phyloP scores from a whole-genome alignment of 306 rosid genomes.

The Lathyrus aphaca region DNA sequence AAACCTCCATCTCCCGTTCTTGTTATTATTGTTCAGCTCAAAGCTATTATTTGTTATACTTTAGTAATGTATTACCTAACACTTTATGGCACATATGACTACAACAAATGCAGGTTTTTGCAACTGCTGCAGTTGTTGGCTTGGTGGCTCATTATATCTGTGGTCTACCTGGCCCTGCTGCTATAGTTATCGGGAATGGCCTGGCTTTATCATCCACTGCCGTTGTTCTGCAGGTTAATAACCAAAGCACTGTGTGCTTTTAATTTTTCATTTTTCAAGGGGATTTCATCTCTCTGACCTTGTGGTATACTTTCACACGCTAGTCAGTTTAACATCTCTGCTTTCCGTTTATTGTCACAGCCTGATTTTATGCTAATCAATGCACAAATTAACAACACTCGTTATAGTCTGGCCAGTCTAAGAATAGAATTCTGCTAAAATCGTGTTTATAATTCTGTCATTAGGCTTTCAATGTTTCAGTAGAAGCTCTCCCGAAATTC shows the following conservation, averaged over 20 bases:
- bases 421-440: constrained; percentile 11
- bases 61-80: constrained; percentile 36
- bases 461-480: background rate
- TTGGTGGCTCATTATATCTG: constrained; percentile 78
- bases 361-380: background rate
- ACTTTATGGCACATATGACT: constrained; percentile 39
- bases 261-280: background rate
- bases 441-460: background rate
- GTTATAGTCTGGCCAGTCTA: background rate
- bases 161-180: constrained; percentile 91
- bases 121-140: constrained; percentile 85
- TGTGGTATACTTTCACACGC: constrained; percentile 11
- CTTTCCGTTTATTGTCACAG: background rate
- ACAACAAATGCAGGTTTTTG: constrained; percentile 80
- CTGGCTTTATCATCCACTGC: constrained; percentile 98
- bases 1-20: constrained; percentile 36
- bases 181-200: constrained; percentile 98
- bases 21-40: constrained; percentile 25
- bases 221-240: constrained; percentile 91
- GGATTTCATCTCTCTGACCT: constrained; percentile 12
- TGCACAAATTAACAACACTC: background rate
- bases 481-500: background rate
- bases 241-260: constrained; percentile 26
- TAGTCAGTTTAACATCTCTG: constrained; percentile 26
- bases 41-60: constrained; percentile 25